Conservation (phyloP, 139 green algal species). For the Zygnema cylindricum region DNA sequence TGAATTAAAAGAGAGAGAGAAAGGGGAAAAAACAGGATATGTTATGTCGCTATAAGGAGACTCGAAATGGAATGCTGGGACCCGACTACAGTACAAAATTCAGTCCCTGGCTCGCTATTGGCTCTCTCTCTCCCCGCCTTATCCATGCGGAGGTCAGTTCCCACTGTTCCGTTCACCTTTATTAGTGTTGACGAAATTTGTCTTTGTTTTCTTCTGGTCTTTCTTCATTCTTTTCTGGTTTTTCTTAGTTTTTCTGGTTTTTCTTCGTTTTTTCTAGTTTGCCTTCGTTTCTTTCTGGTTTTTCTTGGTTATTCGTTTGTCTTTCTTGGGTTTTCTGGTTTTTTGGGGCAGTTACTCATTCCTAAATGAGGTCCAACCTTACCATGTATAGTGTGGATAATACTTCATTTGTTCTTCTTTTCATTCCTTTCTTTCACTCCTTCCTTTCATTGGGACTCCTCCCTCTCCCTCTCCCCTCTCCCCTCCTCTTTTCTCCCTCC, state of each 20-base stretch:
- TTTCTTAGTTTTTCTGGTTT: neutral
- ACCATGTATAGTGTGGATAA: too few species aligned
- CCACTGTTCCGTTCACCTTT: neutral
- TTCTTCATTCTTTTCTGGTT: too few species aligned
- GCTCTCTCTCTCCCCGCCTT: slow-evolving; percentile 86
- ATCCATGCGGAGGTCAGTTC: slow-evolving; percentile 71
- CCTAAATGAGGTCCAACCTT: too few species aligned
- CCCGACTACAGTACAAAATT: slow-evolving; percentile 95
- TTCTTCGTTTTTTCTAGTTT: too few species aligned
- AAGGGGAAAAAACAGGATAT: slow-evolving; percentile 27
- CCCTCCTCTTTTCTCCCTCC: neutral
- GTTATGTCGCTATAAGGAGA: slow-evolving; percentile 73
- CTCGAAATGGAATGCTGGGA: slow-evolving; percentile 93
- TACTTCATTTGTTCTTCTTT: neutral
- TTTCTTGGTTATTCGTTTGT: too few species aligned
- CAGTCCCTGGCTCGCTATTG: slow-evolving; percentile 86
- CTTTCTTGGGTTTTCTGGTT: too few species aligned
- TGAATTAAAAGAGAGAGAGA: too few species aligned
- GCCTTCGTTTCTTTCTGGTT: too few species aligned
- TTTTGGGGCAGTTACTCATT: too few species aligned
- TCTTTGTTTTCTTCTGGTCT: too few species aligned
- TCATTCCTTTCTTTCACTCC: neutral
- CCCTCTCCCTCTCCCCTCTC: neutral
- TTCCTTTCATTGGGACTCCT: neutral
- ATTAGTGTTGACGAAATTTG: neutral